phyloP scores from a whole-genome alignment of 306 rosid genomes.

The Rosa persica region DNA sequence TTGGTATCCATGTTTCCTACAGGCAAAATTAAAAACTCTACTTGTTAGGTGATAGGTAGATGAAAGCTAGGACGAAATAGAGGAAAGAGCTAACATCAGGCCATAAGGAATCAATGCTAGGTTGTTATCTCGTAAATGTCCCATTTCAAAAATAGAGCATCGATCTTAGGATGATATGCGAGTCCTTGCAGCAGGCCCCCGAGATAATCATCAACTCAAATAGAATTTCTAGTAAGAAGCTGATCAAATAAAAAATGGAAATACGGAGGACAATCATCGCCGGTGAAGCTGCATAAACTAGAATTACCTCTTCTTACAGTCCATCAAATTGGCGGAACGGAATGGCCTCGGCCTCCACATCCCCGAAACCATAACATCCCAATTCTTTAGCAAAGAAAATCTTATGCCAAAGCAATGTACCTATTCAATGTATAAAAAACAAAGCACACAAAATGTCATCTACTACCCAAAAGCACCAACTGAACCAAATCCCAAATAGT shows the following conservation, averaged over 20 bases:
- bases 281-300: too few species aligned
- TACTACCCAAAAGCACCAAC: neutral
- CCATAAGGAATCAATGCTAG: neutral
- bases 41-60: neutral
- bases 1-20: neutral
- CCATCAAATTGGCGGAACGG: slow-evolving; percentile 23
- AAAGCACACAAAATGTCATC: slow-evolving; percentile 1
- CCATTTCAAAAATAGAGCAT: neutral
- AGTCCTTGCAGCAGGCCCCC: too few species aligned
- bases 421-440: neutral
- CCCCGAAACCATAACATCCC: slow-evolving; percentile 29
- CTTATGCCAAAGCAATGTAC: slow-evolving; percentile 15
- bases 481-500: neutral
- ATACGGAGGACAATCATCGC: too few species aligned
- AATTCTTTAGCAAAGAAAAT: slow-evolving; percentile 27
- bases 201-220: too few species aligned
- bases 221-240: too few species aligned
- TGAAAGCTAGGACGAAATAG: neutral
- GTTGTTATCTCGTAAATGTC: neutral
- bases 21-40: neutral
- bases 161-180: too few species aligned
- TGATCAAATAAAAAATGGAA: too few species aligned
- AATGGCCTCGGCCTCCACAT: slow-evolving; percentile 32
- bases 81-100: neutral
- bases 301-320: slow-evolving; percentile 46